Evolutionary conservation across 306 rosid species (phyloP), one percentile per base, ranked within the genome.

Genomic region (Begonia fuchsioides): DNA sequence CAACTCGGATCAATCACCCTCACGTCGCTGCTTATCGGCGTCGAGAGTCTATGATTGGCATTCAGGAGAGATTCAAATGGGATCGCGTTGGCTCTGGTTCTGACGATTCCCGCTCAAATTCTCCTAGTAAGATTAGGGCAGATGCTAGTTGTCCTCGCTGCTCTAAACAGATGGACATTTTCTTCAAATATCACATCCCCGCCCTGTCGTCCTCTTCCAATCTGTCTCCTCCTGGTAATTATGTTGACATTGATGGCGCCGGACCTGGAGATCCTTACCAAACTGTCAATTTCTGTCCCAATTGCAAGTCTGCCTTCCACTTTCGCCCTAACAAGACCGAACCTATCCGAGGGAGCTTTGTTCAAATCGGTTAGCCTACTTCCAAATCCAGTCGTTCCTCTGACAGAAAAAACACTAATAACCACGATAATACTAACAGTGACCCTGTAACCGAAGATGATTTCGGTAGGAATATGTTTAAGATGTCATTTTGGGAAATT

Each of bases 111-210:
- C 62, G 59, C 50, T 13, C 26, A 15, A 16, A 53, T 3, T 51
- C 67, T 11, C 50, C 65, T 60, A 75, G 97, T 16, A 84, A 68
- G 65, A 88, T 88, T 51, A 74, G 93, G 51, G 97, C 90, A 0
- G 97, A 84, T 68, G 80, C 90, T 35, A 83, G 81, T 63, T 88
- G 97, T 59, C 97, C 97, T 1, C 82, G 93, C 47, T 88, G 97
- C 47, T 65, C 83, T 52, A 81, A 76, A 55, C 81, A 84, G 57
- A 78, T 84, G 80, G 86, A 76, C 12, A 39, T 84, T 3, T 83
- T 83, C 76, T 76, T 82, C 35, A 69, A 68, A 56, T 79, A 74
- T 51, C 84, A 68, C 18, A 61, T 73, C 9, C 81, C 87, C 43
- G 68, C 63, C 52, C 49, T 70, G 12, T 39, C 67, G 17, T 64